Percentiles rank a stretch among this genome's conserved stretches.
Conservation (phyloP, 768 basidiomycete genomes). For the Podaxis carcinomalis region DNA sequence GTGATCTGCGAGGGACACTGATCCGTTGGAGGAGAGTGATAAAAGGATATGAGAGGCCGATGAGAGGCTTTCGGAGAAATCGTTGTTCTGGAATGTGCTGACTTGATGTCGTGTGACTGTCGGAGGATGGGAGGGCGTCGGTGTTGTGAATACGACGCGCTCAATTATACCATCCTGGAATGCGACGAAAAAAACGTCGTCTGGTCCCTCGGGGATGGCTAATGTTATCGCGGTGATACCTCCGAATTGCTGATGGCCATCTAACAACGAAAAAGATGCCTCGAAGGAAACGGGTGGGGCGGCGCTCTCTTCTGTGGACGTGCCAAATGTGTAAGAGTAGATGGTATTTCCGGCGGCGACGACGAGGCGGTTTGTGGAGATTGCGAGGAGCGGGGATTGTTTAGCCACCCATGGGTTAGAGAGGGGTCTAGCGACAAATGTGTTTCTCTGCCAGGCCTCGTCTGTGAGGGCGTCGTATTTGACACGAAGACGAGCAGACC, state of each 20-base stretch:
- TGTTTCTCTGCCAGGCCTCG: slow-evolving; percentile 41
- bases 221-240: slow-evolving; percentile 57
- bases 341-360: slow-evolving; percentile 57
- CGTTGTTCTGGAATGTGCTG: slow-evolving; percentile 31
- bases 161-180: slow-evolving; percentile 59
- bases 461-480: slow-evolving; percentile 53
- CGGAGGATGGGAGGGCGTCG: background rate
- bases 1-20: slow-evolving; percentile 24
- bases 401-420: slow-evolving; percentile 55
- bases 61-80: slow-evolving; percentile 54
- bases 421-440: slow-evolving; percentile 63
- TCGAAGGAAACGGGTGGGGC: slow-evolving; percentile 45
- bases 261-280: slow-evolving; percentile 35
- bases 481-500: slow-evolving; percentile 40
- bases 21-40: slow-evolving; percentile 55
- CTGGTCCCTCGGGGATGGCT: slow-evolving; percentile 37
- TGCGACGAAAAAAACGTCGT: slow-evolving; percentile 47
- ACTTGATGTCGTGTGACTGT: background rate
- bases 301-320: slow-evolving; percentile 19
- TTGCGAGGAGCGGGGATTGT: slow-evolving; percentile 51
- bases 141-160: slow-evolving; percentile 18
- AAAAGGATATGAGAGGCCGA: slow-evolving; percentile 41
- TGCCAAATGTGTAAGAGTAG: slow-evolving; percentile 52
- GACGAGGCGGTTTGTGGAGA: slow-evolving; percentile 50
- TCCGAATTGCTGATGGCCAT: slow-evolving; percentile 26